phyloP scores from a whole-genome alignment of 805 yeast genomes.

The Priceomyces medius region DNA sequence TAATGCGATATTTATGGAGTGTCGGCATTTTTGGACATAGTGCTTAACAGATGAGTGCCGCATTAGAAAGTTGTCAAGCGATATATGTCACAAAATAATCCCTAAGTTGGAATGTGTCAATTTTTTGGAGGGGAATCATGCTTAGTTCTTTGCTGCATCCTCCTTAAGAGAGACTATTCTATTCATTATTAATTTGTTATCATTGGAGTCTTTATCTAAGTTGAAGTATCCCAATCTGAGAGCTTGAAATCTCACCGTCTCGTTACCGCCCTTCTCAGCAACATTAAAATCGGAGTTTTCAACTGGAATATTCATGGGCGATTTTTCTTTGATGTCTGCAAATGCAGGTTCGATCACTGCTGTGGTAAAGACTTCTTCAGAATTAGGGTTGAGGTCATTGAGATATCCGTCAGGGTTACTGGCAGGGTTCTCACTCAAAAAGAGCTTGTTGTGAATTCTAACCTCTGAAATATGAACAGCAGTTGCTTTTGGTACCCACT shows the following conservation, averaged over 20 bases:
- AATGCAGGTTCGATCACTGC: conserved; percentile 80
- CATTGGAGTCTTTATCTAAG: conserved; percentile 72
- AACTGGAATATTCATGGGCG: conserved; percentile 72
- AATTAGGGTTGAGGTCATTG: conserved; percentile 75
- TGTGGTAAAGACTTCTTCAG: conserved; percentile 63
- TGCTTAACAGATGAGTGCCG: no score
- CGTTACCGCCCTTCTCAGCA: conserved; percentile 62
- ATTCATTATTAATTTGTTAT: conserved; percentile 68
- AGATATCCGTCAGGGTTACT: conserved; percentile 86
- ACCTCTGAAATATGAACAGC: conserved; percentile 66
- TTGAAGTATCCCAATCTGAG: conserved; percentile 95
- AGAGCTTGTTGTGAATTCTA: conserved; percentile 82
- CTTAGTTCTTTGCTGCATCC: conserved; percentile 16
- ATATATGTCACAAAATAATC: no score
- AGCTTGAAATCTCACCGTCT: conserved; percentile 96
- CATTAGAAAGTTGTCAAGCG: no score
- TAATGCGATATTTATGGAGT: no score
- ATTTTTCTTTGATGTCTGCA: conserved; percentile 58
- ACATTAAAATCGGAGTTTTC: conserved; percentile 66
- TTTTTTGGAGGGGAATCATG: background rate
- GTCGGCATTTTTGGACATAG: no score
- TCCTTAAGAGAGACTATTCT: conserved; percentile 93
- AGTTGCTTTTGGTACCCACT: conserved; percentile 84
- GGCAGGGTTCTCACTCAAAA: conserved; percentile 87
- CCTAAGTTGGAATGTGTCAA: no score